Evolutionary conservation across 768 basidiomycete genomes (phyloP).

Genomic region (Plicaturopsis crispa): DNA sequence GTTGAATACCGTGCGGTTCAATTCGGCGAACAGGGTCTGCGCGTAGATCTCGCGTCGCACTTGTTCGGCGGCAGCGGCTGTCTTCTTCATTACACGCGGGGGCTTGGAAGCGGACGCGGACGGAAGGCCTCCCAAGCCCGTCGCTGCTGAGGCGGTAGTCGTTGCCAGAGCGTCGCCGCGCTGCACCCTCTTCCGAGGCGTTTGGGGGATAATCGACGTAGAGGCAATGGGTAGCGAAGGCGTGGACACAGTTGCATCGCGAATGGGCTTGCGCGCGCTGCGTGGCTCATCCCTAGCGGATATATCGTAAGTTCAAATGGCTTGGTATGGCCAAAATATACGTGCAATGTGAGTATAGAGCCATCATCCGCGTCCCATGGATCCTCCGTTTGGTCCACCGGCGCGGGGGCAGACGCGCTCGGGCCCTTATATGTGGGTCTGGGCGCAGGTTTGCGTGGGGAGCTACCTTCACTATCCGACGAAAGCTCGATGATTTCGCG

Average conservation of each 20-base stretch:
- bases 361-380: slow-evolving; percentile 17
- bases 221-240: slow-evolving; percentile 7
- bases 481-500: slow-evolving; percentile 21
- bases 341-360: slow-evolving; percentile 29
- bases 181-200: too few relatives aligned
- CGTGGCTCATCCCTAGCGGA: slow-evolving; percentile 37
- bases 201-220: slow-evolving; percentile 7
- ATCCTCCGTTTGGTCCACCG: slow-evolving; percentile 15
- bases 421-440: slow-evolving; percentile 3
- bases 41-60: slow-evolving; percentile 45
- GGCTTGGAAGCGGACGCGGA: slow-evolving; percentile 12
- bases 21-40: slow-evolving; percentile 45
- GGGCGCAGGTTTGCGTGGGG: slow-evolving; percentile 10
- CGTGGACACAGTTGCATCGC: slow-evolving; percentile 5
- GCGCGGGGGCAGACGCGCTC: slow-evolving; percentile 1
- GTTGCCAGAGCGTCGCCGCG: neutral
- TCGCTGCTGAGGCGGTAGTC: neutral
- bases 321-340: slow-evolving; percentile 3
- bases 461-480: slow-evolving; percentile 12
- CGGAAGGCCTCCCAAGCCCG: slow-evolving; percentile 4
- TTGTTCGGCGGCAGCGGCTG: slow-evolving; percentile 32
- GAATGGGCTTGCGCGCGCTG: slow-evolving; percentile 38
- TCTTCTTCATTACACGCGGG: slow-evolving; percentile 31
- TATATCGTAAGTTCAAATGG: slow-evolving; percentile 2
- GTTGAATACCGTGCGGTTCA: slow-evolving; percentile 53